Evolutionary conservation across 1,284 basidiomycete genomes (phyloP), one percentile per base, ranked within the genome.

Genomic region (Hemileia vastatrix): DNA sequence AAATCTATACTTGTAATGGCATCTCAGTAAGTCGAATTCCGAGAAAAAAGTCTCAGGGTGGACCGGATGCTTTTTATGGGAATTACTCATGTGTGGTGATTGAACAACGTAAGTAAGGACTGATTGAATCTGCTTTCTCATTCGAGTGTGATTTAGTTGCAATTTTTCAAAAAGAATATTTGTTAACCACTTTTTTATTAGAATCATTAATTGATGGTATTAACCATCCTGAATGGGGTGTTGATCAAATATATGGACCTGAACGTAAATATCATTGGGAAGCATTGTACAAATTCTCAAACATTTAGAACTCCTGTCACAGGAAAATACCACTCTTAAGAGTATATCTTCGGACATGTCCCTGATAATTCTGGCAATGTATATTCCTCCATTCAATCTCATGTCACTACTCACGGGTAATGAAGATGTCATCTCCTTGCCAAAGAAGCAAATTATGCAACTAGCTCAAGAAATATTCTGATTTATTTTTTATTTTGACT

Each of bases 151-250:
- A 4, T 45, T 45, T n/a, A 4, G 13, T 45, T n/a, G 6, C 11
- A 33, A 1, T 15, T 23, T 58, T 11, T 21, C 23, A 15, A 15
- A 9, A 5, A 9, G 33, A 6, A 32, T 48, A 4, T 54, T 13
- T 36, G 19, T 9, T 45, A 19, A 43, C 36, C 6, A 9, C 52
- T 21, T 23, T 55, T 11, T n/a, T n/a, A n/a, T n/a, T n/a, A 62
- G 78, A 82, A 67, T 78, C 78, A 4, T 72, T 76, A 51, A 80
- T 82, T 23, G 81, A 80, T 66, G 80, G 76, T 4, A 79, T 82
- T 58, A 81, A 81, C 71, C 78, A 81, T 57, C 79, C 78, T 1
- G 74, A 79, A 59, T 80, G 78, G 68, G 74, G 76, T 3, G 70
- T 79, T 3, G 69, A 80, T 67, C 78, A 80, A 64, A 80, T 81